A percentile compares a stretch with the other conserved stretches of the same genome.
phyloP scores from a whole-genome alignment of 2,329 filamentous ascomycete species.

The Verruconis gallopava region DNA sequence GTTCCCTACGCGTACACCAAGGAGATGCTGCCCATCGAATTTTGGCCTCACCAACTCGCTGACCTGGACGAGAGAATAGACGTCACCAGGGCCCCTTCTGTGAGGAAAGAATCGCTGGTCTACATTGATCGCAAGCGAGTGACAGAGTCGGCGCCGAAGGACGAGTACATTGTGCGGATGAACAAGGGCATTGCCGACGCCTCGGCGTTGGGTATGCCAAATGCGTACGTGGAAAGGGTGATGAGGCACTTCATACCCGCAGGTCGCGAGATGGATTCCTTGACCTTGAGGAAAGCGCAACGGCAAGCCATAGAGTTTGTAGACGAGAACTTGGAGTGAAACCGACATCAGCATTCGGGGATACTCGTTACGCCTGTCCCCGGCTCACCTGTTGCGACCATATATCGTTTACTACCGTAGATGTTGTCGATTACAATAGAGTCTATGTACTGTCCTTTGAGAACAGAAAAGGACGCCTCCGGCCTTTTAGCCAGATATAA shows the following conservation, averaged over 20 bases:
- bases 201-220: constrained; percentile 38
- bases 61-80: constrained; percentile 15
- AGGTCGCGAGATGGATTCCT: constrained; percentile 12
- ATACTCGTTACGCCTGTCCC: too few relatives aligned
- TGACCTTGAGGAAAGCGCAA: constrained; percentile 12
- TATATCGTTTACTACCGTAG: too few relatives aligned
- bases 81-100: constrained; percentile 13
- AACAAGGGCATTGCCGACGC: constrained; percentile 51
- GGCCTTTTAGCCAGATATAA: too few relatives aligned
- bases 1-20: constrained; percentile 51
- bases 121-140: constrained; percentile 43
- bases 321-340: constrained; percentile 2
- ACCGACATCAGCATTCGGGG: too few relatives aligned
- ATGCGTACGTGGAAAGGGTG: constrained; percentile 40
- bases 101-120: constrained; percentile 30
- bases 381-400: too few relatives aligned
- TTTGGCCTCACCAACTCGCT: constrained; percentile 25
- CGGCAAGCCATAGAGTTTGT: constrained; percentile 7
- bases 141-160: constrained; percentile 28
- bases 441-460: too few relatives aligned
- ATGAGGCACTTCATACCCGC: constrained; percentile 39
- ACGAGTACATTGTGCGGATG: constrained; percentile 52
- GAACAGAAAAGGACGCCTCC: too few relatives aligned
- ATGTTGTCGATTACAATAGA: too few relatives aligned
- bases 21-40: constrained; percentile 31